Evolutionary conservation across 805 yeast species (phyloP).

Genomic region (Gaillardinia entomophila): DNA sequence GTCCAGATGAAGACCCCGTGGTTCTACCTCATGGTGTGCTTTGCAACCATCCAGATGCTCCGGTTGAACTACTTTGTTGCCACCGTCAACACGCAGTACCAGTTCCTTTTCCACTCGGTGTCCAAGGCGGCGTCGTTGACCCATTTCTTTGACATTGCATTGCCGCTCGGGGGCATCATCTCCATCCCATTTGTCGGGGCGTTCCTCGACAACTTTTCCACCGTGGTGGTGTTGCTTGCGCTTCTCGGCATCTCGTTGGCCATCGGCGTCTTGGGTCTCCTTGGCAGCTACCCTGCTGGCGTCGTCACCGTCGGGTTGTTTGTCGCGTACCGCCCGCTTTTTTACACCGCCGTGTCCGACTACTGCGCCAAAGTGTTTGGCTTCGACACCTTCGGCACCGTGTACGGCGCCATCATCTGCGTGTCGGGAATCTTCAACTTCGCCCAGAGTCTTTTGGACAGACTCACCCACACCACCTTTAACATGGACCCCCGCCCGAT

Average conservation of each 20-base stretch:
- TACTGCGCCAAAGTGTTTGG: slow-evolving; percentile 62
- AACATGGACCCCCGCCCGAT: slow-evolving; percentile 52
- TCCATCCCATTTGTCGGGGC: slow-evolving; percentile 51
- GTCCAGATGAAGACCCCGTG: slow-evolving; percentile 48
- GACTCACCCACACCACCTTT: slow-evolving; percentile 44
- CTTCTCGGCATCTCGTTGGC: slow-evolving; percentile 36
- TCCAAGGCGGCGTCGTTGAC: slow-evolving; percentile 35
- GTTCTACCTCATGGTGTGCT: slow-evolving; percentile 45
- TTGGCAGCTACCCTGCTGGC: slow-evolving; percentile 37
- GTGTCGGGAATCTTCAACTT: slow-evolving; percentile 48
- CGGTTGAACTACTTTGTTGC: slow-evolving; percentile 56
- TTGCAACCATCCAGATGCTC: slow-evolving; percentile 53
- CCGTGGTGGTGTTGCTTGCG: slow-evolving; percentile 36
- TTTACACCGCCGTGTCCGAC: slow-evolving; percentile 52
- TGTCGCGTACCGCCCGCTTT: slow-evolving; percentile 52
- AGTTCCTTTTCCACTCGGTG: slow-evolving; percentile 37
- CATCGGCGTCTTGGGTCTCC: slow-evolving; percentile 46
- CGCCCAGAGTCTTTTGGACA: slow-evolving; percentile 42
- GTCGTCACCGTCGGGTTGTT: slow-evolving; percentile 41
- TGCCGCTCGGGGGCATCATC: slow-evolving; percentile 52
- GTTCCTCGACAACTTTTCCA: slow-evolving; percentile 44
- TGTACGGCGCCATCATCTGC: slow-evolving; percentile 52
- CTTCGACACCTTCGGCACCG: slow-evolving; percentile 54
- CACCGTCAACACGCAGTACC: slow-evolving; percentile 50
- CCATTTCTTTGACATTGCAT: slow-evolving; percentile 45